These are phyloP conservation scores for Neostapfia colusana DNA, from an alignment of 176 grass and related monocot species.

Conservation along the genomic window DNA sequence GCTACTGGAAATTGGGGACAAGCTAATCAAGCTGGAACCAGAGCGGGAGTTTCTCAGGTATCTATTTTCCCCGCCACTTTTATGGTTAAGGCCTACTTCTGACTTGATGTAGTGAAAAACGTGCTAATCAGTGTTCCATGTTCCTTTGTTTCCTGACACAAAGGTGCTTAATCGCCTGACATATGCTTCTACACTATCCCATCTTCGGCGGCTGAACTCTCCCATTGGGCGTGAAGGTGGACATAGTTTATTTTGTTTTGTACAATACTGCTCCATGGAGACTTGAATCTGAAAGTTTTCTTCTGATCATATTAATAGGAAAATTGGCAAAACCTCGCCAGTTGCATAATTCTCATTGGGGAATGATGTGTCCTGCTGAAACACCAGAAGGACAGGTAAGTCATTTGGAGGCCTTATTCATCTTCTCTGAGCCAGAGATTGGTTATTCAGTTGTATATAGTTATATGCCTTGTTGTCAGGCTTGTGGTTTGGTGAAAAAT, in stretches of 20 bases:
- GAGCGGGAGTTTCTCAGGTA: conserved; percentile 98
- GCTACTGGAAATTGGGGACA: conserved; percentile 94
- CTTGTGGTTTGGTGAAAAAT: conserved; percentile 99
- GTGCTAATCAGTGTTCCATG: conserved; percentile 1
- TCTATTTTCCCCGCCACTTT: conserved; percentile 29
- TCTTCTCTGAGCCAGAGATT: background rate
- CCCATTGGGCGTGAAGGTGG: conserved; percentile 98
- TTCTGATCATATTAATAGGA: conserved; percentile 53
- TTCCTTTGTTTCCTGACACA: conserved; percentile 21
- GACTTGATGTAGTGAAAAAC: conserved; percentile 26
- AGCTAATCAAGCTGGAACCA: conserved; percentile 90
- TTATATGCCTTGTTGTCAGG: conserved; percentile 48
- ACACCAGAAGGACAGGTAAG: conserved; percentile 94
- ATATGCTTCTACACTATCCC: conserved; percentile 96
- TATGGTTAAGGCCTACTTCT: background rate
- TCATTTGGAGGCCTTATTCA: background rate
- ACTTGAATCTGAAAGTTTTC: conserved; percentile 2
- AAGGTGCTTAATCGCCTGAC: conserved; percentile 99
- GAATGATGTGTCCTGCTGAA: conserved; percentile 99
- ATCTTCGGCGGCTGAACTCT: conserved; percentile 95
- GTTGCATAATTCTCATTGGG: conserved; percentile 98
- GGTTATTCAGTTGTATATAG: conserved; percentile 19
- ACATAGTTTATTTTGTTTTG: conserved; percentile 13
- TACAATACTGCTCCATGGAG: conserved; percentile 1
- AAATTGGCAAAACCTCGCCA: conserved; percentile 96